Evolutionary conservation across 352 stramenopile genomes (phyloP), one percentile per base, ranked within the genome.

Genomic region (Plasmopara viticola): DNA sequence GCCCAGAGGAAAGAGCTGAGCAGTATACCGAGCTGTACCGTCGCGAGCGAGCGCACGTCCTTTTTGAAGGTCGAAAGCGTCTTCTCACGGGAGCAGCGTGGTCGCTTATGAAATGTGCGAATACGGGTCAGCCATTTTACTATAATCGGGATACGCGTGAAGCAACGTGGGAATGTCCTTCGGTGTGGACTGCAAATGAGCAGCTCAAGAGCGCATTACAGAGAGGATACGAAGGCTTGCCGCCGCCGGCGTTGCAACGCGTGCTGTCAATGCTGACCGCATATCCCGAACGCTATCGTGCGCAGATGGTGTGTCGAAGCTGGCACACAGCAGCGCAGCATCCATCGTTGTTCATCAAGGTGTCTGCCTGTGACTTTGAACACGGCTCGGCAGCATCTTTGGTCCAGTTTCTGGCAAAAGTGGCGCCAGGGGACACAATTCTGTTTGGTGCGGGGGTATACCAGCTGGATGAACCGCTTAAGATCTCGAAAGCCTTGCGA

Each of bases 91-190:
- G 82, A 12, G 60, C 53, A 20, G 71, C 74, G 8, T 90, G 82
- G 82, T 53, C 72, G 15, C 34, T 84, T 10, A 68, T 78, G 53
- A 81, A 70, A 47, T 92, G 78, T 58, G 68, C 52, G 13, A 73
- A 84, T 38, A 89, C 77, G 33, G 68, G 67, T n/a, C 70, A 87
- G 30, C 74, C 70, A n/a, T 98, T 96, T 54, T 98, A 92, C 70
- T 97, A 90, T 52, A 98, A 98, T 63, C 58, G 49, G 18, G 89
- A 98, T 64, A 97, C 93, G 17, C 88, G 86, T 7, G 93, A 98
- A 79, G 90, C 91, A 28, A 81, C 84, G 35, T 98, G 90, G 91
- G 87, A 98, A 51, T 95, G 84, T 40, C 95, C 95, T n/a, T 40
- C 53, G 5, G 78, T 97, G 20, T 73, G 95, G 49, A 47, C 85